phyloP scores from a whole-genome alignment of 768 basidiomycete genomes.

The Amanita pallidorosea region DNA sequence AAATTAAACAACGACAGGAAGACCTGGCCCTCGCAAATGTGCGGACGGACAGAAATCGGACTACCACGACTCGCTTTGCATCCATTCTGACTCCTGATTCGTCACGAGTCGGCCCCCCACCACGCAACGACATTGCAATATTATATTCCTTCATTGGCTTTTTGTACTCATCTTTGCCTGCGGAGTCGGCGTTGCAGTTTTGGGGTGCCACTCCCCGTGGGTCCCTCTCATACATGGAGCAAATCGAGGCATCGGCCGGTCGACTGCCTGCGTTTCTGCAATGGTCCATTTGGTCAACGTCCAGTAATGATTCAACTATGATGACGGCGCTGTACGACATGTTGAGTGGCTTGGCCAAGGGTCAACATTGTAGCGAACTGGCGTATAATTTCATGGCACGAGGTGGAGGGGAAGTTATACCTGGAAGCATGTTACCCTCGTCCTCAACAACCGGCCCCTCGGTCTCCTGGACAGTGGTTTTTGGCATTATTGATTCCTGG shows the following conservation, averaged over 20 bases:
- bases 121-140: conserved; percentile 78
- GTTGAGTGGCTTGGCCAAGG: conserved; percentile 75
- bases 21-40: conserved; percentile 64
- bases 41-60: conserved; percentile 51
- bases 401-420: conserved; percentile 59
- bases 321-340: conserved; percentile 80
- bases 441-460: conserved; percentile 41
- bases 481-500: conserved; percentile 70
- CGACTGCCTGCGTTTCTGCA: conserved; percentile 35
- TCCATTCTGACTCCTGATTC: conserved; percentile 29
- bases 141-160: conserved; percentile 78
- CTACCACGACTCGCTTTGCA: conserved; percentile 36
- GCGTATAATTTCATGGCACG: conserved; percentile 84
- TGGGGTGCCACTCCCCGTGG: conserved; percentile 59
- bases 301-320: conserved; percentile 62
- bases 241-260: conserved; percentile 47
- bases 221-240: conserved; percentile 44
- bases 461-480: conserved; percentile 73
- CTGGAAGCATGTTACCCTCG: conserved; percentile 44
- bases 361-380: conserved; percentile 75
- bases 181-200: conserved; percentile 74
- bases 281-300: conserved; percentile 20
- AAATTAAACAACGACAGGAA: conserved; percentile 86
- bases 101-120: conserved; percentile 27
- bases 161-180: conserved; percentile 62